A percentile compares a stretch with the other conserved stretches of the same genome.
phyloP scores from a whole-genome alignment of 2,329 filamentous ascomycete species.

The Calonectria pteridis region DNA sequence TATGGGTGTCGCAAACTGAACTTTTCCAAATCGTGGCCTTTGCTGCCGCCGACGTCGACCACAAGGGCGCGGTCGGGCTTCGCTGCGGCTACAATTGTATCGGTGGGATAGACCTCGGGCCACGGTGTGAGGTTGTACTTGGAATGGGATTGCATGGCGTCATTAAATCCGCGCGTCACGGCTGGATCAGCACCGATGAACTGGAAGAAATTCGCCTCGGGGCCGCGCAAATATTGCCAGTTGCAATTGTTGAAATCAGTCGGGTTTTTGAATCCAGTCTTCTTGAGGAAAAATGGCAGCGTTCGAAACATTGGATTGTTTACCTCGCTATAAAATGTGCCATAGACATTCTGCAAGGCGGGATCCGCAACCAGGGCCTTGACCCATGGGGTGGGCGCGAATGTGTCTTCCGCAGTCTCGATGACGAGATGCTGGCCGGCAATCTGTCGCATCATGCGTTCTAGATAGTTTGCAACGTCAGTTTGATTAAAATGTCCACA shows the following conservation, averaged over 20 bases:
- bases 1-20: slow-evolving; percentile 46
- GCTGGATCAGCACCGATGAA: slow-evolving; percentile 46
- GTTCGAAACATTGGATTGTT: slow-evolving; percentile 47
- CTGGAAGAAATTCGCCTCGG: slow-evolving; percentile 47
- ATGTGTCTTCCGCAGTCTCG: slow-evolving; percentile 51
- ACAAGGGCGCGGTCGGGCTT: slow-evolving; percentile 46
- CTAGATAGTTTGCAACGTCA: slow-evolving; percentile 25
- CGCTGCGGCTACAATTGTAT: slow-evolving; percentile 43
- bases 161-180: slow-evolving; percentile 49
- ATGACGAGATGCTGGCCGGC: slow-evolving; percentile 51
- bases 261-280: slow-evolving; percentile 50
- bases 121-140: slow-evolving; percentile 53
- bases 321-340: slow-evolving; percentile 49
- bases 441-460: slow-evolving; percentile 51
- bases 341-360: slow-evolving; percentile 48
- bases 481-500: no score
- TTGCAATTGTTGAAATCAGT: slow-evolving; percentile 48
- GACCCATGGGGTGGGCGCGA: slow-evolving; percentile 50
- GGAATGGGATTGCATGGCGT: slow-evolving; percentile 54
- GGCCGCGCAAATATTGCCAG: slow-evolving; percentile 48
- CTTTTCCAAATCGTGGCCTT: slow-evolving; percentile 52
- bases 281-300: slow-evolving; percentile 49
- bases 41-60: slow-evolving; percentile 53
- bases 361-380: slow-evolving; percentile 45
- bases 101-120: slow-evolving; percentile 51